These are phyloP conservation scores for Beauveria bassiana DNA, from an alignment of 2,329 filamentous ascomycete genomes.

Conservation along the genomic window DNA sequence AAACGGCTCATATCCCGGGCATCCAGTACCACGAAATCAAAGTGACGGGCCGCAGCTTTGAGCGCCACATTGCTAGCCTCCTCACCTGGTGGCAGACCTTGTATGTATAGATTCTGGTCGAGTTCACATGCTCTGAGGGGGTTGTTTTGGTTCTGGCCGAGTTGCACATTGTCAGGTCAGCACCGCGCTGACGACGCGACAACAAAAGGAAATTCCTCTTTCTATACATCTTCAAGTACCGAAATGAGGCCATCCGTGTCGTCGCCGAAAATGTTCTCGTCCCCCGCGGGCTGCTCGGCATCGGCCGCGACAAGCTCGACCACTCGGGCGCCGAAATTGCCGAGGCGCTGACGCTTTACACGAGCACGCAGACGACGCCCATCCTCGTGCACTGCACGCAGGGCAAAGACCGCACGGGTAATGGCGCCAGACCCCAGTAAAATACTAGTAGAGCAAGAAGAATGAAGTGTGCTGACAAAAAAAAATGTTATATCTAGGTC, in stretches of 20 bases:
- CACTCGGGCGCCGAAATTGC: slow-evolving; percentile 56
- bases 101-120: slow-evolving; percentile 31
- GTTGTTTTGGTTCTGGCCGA: too few relatives aligned
- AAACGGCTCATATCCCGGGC: slow-evolving; percentile 54
- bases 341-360: slow-evolving; percentile 24
- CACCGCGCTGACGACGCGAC: too few relatives aligned
- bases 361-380: slow-evolving; percentile 42
- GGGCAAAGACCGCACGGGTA: slow-evolving; percentile 65
- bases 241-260: slow-evolving; percentile 60
- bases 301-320: slow-evolving; percentile 63
- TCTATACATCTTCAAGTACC: slow-evolving; percentile 59
- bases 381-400: slow-evolving; percentile 77
- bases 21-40: slow-evolving; percentile 60
- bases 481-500: slow-evolving; percentile 36
- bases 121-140: too few relatives aligned
- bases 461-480: not conserved
- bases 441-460: too few relatives aligned
- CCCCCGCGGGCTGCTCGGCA: slow-evolving; percentile 60
- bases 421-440: not conserved
- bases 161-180: too few relatives aligned
- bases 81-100: slow-evolving; percentile 60
- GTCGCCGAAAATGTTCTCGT: slow-evolving; percentile 64
- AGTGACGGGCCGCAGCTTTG: slow-evolving; percentile 66
- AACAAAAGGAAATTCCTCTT: slow-evolving; percentile 37
- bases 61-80: slow-evolving; percentile 57